Conservation (phyloP, 2,329 filamentous ascomycete species). For the Cadophora luteo-olivacea region DNA sequence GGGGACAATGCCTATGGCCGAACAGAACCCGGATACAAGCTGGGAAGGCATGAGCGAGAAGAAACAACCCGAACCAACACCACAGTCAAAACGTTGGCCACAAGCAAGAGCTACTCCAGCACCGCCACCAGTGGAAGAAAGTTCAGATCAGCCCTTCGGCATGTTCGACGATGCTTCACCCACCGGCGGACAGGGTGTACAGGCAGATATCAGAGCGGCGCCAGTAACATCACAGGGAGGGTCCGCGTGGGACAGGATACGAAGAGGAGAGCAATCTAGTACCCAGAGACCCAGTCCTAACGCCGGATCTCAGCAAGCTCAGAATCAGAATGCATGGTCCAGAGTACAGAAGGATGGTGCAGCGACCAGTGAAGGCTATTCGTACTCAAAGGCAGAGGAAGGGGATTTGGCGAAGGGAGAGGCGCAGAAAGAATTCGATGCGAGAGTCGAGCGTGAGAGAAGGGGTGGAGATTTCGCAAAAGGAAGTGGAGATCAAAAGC, state of each 20-base stretch:
- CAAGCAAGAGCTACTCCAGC: constrained; percentile 18
- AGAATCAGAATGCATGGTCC: constrained; percentile 29
- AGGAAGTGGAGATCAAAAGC: constrained; percentile 35
- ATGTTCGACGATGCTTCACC: constrained; percentile 43
- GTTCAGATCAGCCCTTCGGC: constrained; percentile 31
- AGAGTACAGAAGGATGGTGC: constrained; percentile 25
- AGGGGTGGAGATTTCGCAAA: constrained; percentile 40
- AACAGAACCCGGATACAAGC: constrained; percentile 8
- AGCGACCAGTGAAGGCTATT: constrained; percentile 32
- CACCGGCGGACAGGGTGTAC: constrained; percentile 35
- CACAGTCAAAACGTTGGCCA: constrained; percentile 17
- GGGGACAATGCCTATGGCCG: constrained; percentile 30
- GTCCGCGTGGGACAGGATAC: constrained; percentile 45
- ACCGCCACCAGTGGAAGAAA: constrained; percentile 18
- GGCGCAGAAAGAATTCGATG: constrained; percentile 45
- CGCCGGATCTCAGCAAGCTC: constrained; percentile 7
- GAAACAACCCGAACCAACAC: constrained; percentile 1
- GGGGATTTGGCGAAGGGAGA: constrained; percentile 36
- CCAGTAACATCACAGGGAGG: constrained; percentile 27
- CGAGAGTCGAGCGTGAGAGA: constrained; percentile 43
- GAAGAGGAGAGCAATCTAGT: constrained; percentile 33
- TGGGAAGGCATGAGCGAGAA: constrained; percentile 13
- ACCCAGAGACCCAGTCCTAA: constrained; percentile 8
- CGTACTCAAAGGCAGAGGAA: constrained; percentile 38
- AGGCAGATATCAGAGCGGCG: constrained; percentile 24